Evolutionary conservation across 2,329 filamentous ascomycete species (phyloP).

Genomic region (Colletotrichum cordylinicola): DNA sequence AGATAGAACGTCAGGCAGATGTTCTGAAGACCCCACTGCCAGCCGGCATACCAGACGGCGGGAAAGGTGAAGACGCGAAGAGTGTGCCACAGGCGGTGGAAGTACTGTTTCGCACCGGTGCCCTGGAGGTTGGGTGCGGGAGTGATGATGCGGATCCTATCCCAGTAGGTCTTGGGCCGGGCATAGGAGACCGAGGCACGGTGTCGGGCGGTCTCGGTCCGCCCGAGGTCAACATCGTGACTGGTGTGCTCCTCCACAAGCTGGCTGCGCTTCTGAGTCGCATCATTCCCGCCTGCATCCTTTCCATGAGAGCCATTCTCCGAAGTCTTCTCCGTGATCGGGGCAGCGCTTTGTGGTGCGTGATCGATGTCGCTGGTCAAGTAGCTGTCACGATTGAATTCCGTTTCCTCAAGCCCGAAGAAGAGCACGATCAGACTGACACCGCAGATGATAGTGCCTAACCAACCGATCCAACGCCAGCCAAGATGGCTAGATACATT

Average conservation of each 20-base stretch:
- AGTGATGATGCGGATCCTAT: conserved; percentile 62
- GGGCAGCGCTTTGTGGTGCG: conserved; percentile 13
- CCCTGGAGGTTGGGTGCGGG: conserved; percentile 59
- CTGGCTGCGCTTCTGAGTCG: neutral
- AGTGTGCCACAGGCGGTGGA: conserved; percentile 57
- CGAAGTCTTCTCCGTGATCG: conserved; percentile 19
- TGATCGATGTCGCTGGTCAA: conserved; percentile 30
- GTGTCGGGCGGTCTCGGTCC: conserved; percentile 22
- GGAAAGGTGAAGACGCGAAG: conserved; percentile 63
- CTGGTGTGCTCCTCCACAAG: neutral
- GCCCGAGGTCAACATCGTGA: conserved; percentile 11
- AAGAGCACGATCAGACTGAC: conserved; percentile 52
- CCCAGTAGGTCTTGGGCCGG: conserved; percentile 54
- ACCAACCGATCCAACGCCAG: conserved; percentile 62
- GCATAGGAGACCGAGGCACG: conserved; percentile 29
- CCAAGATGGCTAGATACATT: conserved; percentile 54
- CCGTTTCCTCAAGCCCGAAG: conserved; percentile 59
- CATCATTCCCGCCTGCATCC: neutral
- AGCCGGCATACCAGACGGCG: conserved; percentile 60
- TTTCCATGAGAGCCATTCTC: neutral
- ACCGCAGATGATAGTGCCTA: conserved; percentile 54
- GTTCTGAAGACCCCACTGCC: conserved; percentile 66
- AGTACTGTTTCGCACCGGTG: conserved; percentile 59
- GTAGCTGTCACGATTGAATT: conserved; percentile 49
- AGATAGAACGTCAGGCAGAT: conserved; percentile 66